phyloP scores from a whole-genome alignment of 192 early-diverging fungal species.

The Borealophlyctis nickersoniae region DNA sequence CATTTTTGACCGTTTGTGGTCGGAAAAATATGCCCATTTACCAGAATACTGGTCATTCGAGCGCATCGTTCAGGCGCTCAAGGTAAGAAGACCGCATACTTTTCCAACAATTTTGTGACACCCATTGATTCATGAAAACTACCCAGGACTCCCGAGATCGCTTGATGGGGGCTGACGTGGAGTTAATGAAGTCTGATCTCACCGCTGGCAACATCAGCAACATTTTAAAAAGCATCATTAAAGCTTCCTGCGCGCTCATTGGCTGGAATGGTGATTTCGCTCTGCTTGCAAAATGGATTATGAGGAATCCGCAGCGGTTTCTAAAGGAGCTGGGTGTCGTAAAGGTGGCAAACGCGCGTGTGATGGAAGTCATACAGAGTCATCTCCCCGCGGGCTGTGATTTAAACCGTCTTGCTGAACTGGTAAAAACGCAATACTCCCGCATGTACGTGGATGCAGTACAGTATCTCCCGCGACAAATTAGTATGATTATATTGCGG shows the following conservation, averaged over 20 bases:
- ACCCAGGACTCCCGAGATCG: neutral
- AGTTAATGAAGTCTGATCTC: neutral
- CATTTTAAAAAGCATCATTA: too few relatives aligned
- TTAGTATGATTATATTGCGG: neutral
- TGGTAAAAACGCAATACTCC: neutral
- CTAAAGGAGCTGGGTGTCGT: slow-evolving; percentile 1
- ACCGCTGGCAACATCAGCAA: neutral
- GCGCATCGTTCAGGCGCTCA: neutral
- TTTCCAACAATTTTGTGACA: too few relatives aligned
- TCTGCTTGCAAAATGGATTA: slow-evolving; percentile 1
- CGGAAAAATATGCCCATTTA: neutral
- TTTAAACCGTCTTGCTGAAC: neutral
- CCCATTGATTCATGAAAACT: neutral
- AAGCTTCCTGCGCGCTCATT: slow-evolving; percentile 2
- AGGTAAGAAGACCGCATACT: neutral
- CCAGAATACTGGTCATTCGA: slow-evolving; percentile 11
- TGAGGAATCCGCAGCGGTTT: slow-evolving; percentile 3
- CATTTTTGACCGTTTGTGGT: slow-evolving; percentile 15
- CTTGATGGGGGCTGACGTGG: neutral
- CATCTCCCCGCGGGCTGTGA: neutral
- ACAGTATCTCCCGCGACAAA: neutral
- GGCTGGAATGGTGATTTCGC: slow-evolving; percentile 13
- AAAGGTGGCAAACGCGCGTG: slow-evolving; percentile 4
- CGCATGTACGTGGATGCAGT: slow-evolving; percentile 11
- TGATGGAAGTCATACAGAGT: slow-evolving; percentile 4